Percentiles rank a stretch among this genome's conserved stretches.
Evolutionary conservation across 495 filamentous ascomycete genomes (phyloP).

Genomic region (Cladorrhinum samala): DNA sequence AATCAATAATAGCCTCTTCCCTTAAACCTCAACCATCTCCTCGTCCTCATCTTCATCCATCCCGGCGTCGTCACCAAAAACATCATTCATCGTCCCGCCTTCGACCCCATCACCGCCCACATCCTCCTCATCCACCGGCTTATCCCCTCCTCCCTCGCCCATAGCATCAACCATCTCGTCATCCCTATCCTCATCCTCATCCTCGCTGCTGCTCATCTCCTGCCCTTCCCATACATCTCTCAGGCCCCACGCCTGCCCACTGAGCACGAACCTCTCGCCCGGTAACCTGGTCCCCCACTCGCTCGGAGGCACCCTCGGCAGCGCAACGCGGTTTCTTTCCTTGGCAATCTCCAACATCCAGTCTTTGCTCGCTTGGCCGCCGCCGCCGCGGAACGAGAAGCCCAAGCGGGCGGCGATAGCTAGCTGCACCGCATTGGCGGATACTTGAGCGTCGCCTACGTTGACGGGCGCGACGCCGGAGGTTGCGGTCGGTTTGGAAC

Average conservation of each 20-base stretch:
- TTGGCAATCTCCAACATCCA: conserved; percentile 76
- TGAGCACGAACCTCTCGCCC: conserved; percentile 86
- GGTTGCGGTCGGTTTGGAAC: conserved; percentile 39
- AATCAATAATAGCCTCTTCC: too few species aligned
- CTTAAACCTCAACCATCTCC: conserved; percentile 38
- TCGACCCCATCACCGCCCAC: conserved; percentile 31
- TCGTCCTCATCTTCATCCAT: conserved; percentile 30
- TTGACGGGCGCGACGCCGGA: conserved; percentile 42
- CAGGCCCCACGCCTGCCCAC: conserved; percentile 76
- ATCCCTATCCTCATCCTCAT: conserved; percentile 43
- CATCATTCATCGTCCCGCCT: conserved; percentile 45
- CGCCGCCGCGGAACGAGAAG: conserved; percentile 48
- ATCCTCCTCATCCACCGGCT: conserved; percentile 43
- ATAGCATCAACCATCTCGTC: conserved; percentile 28
- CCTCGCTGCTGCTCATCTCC: conserved; percentile 38
- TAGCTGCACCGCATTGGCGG: conserved; percentile 42
- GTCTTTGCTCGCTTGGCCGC: conserved; percentile 66
- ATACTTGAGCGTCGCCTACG: conserved; percentile 39
- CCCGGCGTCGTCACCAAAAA: conserved; percentile 30
- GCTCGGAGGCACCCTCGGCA: conserved; percentile 64
- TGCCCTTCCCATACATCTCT: conserved; percentile 65
- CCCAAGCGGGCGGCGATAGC: conserved; percentile 45
- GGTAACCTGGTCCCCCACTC: conserved; percentile 83
- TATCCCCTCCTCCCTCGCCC: conserved; percentile 30
- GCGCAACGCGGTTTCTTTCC: conserved; percentile 71